Conservation (phyloP, 257 asterid species). For the Solanum gracilifrons region DNA sequence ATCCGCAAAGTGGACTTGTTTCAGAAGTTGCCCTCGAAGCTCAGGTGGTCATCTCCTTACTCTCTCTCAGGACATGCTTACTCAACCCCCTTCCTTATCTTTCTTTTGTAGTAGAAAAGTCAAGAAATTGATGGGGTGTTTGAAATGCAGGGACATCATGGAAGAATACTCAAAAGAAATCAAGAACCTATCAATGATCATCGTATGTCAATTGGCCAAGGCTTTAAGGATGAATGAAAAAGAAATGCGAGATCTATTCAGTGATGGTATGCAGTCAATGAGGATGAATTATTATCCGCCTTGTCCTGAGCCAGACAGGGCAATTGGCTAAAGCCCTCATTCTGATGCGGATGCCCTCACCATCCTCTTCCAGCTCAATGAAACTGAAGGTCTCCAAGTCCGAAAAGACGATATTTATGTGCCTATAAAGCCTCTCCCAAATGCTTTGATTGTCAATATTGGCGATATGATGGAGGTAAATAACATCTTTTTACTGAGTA, state of each 20-base stretch:
- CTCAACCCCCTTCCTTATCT: too few relatives aligned
- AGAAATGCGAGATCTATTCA: slow-evolving; percentile 18
- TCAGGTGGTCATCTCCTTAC: slow-evolving; percentile 19
- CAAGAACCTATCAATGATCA: slow-evolving; percentile 16
- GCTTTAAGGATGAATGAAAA: slow-evolving; percentile 25
- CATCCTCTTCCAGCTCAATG: slow-evolving; percentile 43
- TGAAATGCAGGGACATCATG: slow-evolving; percentile 20
- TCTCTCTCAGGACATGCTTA: not conserved
- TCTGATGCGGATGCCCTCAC: slow-evolving; percentile 49
- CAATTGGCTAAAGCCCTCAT: slow-evolving; percentile 39
- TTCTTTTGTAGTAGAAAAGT: too few relatives aligned
- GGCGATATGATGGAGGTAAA: slow-evolving; percentile 51
- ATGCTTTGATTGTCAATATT: slow-evolving; percentile 38
- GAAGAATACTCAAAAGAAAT: slow-evolving; percentile 21
- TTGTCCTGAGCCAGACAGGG: slow-evolving; percentile 38
- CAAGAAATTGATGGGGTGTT: not conserved
- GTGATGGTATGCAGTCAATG: slow-evolving; percentile 34
- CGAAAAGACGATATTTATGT: slow-evolving; percentile 35
- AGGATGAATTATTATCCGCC: slow-evolving; percentile 48
- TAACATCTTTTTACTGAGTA: not conserved
- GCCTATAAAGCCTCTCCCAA: slow-evolving; percentile 24
- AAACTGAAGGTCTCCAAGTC: slow-evolving; percentile 38
- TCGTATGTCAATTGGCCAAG: slow-evolving; percentile 31
- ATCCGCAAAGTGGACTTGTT: slow-evolving; percentile 22
- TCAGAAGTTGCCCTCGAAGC: slow-evolving; percentile 21